These are phyloP conservation scores for Penicillium lagena DNA, from an alignment of 495 filamentous ascomycete genomes.

Conservation along the genomic window DNA sequence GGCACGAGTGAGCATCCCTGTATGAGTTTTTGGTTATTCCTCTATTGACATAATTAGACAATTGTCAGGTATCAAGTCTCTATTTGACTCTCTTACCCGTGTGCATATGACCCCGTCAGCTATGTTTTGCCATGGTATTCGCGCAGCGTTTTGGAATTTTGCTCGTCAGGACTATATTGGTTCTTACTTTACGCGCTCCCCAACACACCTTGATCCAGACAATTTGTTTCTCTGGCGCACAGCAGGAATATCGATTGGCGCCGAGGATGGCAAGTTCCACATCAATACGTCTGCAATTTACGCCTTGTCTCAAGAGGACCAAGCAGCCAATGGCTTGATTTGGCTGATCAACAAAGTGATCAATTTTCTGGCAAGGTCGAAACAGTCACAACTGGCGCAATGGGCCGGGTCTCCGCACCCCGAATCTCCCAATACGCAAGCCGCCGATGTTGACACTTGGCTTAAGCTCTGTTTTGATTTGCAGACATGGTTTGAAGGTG, in stretches of 20 bases:
- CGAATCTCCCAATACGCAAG: constrained; percentile 5
- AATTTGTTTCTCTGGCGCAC: constrained; percentile 30
- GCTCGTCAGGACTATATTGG: constrained; percentile 33
- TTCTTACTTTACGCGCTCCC: constrained; percentile 28
- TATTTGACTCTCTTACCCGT: constrained; percentile 25
- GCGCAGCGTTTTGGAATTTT: constrained; percentile 37
- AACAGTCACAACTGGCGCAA: constrained; percentile 29
- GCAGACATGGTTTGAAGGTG: constrained; percentile 34
- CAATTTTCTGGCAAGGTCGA: constrained; percentile 32
- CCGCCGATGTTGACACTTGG: constrained; percentile 22
- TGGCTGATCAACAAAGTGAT: constrained; percentile 33
- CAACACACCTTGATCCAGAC: constrained; percentile 24
- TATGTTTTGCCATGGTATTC: constrained; percentile 23
- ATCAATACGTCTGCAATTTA: neutral
- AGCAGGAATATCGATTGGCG: constrained; percentile 29
- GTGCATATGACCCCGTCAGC: constrained; percentile 1
- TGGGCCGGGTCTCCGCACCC: constrained; percentile 10
- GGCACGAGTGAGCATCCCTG: constrained; percentile 26
- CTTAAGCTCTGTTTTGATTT: constrained; percentile 32
- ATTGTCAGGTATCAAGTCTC: constrained; percentile 19
- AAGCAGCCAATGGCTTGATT: constrained; percentile 27
- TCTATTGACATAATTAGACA: constrained; percentile 14
- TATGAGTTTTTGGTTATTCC: neutral
- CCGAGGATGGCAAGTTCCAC: constrained; percentile 15
- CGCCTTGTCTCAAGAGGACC: constrained; percentile 21